Evolutionary conservation across 352 stramenopile species (phyloP), one percentile per base, ranked within the genome.

Genomic region (Phytopythium delawarense): DNA sequence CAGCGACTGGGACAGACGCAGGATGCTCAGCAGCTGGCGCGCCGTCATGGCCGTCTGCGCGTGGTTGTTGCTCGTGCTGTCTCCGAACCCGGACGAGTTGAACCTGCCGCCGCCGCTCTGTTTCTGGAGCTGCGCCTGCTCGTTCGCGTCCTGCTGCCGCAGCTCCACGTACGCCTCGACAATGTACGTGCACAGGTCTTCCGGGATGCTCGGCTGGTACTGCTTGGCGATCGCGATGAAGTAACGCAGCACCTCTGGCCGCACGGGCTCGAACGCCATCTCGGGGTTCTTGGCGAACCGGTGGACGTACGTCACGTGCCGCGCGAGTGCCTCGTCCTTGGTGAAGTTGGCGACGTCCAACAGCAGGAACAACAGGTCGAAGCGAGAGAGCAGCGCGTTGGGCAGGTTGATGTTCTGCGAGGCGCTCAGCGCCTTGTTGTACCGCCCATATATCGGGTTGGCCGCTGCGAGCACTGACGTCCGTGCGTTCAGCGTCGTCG

Each of bases 381-480:
- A 99, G 66, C 98, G 95, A 72, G 96, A 99, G 8, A 99, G 76
- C 53, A 99, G 80, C n/a, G 97, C 98, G 63, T 99, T 99, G 21
- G 98, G 97, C 28, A 99, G 78, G 72, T 99, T 99, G 73, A 99
- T 98, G 81, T 99, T 99, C 75, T 99, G 81, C 4, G 87, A 96
- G 20, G 87, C 87, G 42, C 82, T 91, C 18, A 93, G 76, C 37
- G 86, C 87, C 66, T 84, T 87, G 66, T 96, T 94, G 76, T 94
- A 95, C 25, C 87, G 84, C 42, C 98, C 98, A 34, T 95, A 97
- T 65, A 99, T 99, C 28, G 98, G 98, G 68, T 99, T 99, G 18
- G 98, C 98, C 20, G 98, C 98, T 34, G 98, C 98, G 57, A 99
- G 95, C 7, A 99, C 98, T 70, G 80, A 99, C 73, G 59, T 99